Evolutionary conservation across 441 rosid species (phyloP), one percentile per base, ranked within the genome.

Genomic region (Pelargonium myrrhifolium): DNA sequence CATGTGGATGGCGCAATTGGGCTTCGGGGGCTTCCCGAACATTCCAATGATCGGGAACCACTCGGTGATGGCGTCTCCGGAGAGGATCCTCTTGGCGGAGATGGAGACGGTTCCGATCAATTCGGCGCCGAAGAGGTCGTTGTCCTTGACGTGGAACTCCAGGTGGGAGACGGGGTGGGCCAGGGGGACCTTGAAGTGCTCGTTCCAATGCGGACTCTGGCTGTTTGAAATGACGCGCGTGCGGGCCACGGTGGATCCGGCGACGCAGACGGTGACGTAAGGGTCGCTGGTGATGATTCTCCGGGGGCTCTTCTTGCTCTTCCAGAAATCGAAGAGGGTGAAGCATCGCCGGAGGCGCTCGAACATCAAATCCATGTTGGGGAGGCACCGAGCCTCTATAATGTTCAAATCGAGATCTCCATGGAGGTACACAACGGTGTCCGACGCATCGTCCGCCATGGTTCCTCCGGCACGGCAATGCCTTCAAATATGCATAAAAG

Each of bases 281-380:
- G 97, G 93, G 20, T 91, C 97, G 77, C 96, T 91, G 55, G 96
- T 91, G 67, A 91, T 89, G 66, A 89, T 87, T 62, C 80, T 85
- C 24, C 72, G 71, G 51, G 68, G 81, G 42, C 12, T 45, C 51
- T 45, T 10, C 14, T 11, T 10, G 51, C 51, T 45, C 51, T n/a
- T 1, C 51, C 51, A 45, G 51, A 45, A 45, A 45, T 45, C 11
- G 21, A 79, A 80, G 0, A 80, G 75, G 11, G 66, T n/a, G 68
- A 89, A 80, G 66, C 73, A 82, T 4, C 83, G 81, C 15, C 90
- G 86, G 45, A 91, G 58, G 10, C 83, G 88, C 66, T 81, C 88
- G 4, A 86, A 68, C n/a, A 85, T 53, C 15, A 91, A 72, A 75
- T 89, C 96, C 96, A 91, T 89, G 71, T 91, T 89, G 0, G 94